Evolutionary conservation across 805 yeast species (phyloP).

Genomic region (Metschnikowia drakensbergensis): DNA sequence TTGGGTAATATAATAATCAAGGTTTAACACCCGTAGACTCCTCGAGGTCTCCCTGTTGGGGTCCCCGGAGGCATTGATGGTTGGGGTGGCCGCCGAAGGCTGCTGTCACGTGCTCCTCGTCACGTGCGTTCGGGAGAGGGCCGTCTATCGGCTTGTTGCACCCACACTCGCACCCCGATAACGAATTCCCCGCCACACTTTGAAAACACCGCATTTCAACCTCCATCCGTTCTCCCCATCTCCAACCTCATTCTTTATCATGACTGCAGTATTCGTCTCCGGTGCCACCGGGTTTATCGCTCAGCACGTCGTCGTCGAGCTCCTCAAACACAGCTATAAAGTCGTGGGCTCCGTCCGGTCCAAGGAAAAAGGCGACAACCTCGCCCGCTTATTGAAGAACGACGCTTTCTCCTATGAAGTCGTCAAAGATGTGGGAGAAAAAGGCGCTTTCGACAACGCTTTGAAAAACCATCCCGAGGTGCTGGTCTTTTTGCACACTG

Average conservation of each 20-base stretch:
- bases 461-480: slow-evolving; percentile 49
- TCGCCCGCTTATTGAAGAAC: slow-evolving; percentile 26
- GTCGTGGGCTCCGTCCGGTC: slow-evolving; percentile 29
- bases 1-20: slow-evolving; percentile 2
- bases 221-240: neutral
- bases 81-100: too few species aligned
- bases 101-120: too few species aligned
- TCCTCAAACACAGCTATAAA: slow-evolving; percentile 20
- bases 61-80: too few species aligned
- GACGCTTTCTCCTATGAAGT: slow-evolving; percentile 39
- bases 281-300: slow-evolving; percentile 37
- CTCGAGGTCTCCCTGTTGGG: too few species aligned
- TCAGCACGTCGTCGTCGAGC: slow-evolving; percentile 21
- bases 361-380: slow-evolving; percentile 19
- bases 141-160: too few species aligned
- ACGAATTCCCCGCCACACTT: too few species aligned
- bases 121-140: too few species aligned
- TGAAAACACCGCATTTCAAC: too few species aligned
- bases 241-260: neutral
- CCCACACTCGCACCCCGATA: too few species aligned
- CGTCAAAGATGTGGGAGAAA: slow-evolving; percentile 44
- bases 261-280: slow-evolving; percentile 22
- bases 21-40: neutral
- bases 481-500: slow-evolving; percentile 54
- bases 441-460: slow-evolving; percentile 44